Evolutionary conservation across 2,329 filamentous ascomycete species (phyloP), one percentile per base, ranked within the genome.

Genomic region (Furcasterigmium furcatum): DNA sequence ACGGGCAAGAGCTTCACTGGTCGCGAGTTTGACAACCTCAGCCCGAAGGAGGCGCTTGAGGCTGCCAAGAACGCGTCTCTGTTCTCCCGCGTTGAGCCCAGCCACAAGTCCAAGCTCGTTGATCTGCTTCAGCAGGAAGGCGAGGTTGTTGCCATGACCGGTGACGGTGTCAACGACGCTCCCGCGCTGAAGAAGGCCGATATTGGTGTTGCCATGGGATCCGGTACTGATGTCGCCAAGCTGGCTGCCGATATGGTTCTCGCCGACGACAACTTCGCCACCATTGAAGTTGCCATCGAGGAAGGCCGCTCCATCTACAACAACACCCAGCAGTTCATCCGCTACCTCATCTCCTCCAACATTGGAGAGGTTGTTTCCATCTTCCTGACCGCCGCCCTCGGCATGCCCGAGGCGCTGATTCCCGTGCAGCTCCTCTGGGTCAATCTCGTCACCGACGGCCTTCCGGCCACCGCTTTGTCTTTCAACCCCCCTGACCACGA

Each of bases 301-400:
- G 94, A 99, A 71, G 94, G 94, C 44, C 87, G 94, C 52, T 91
- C 91, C 52, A 99, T 99, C 71, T 99, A 96, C 80, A 97, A 94
- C 84, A 99, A 99, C 77, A 99, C 94, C 6, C 94, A 99, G 65
- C 94, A 99, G 66, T 99, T 99, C 70, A 99, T 99, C 70, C 89
- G 95, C 41, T 99, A 99, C 67, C 80, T 99, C 50, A 99, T 99
- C 66, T 97, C 92, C 9, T 97, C 92, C 53, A 99, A 99, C 74
- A 99, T 99, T 55, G 95, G 94, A 59, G 94, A 99, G 67, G 94
- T 99, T 29, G 94, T 99, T 29, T 97, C 94, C 9, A 99, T 99
- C 68, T 99, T 99, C 79, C 71, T 99, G 58, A 99, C 94, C 12
- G 94, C 94, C 21, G 94, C 94, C 13, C 76, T 95, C 49, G 95